These are phyloP conservation scores for Rhynchospora pubera DNA, from an alignment of 176 grass and related monocot genomes.

Conservation along the genomic window DNA sequence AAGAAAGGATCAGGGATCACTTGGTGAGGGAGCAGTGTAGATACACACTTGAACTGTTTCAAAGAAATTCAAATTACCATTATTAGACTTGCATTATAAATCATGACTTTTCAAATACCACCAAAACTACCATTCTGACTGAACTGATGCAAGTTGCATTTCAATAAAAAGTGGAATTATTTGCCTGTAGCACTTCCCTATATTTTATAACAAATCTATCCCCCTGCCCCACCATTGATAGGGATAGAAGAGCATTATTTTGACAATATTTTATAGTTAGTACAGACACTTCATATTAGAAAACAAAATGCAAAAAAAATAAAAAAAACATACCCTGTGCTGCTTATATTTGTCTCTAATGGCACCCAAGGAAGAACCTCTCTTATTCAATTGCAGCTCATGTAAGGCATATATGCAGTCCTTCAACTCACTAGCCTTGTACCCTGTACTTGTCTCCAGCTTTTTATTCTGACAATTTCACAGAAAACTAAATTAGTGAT, in stretches of 20 bases:
- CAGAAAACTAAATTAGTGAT: not conserved
- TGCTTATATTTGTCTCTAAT: conserved; percentile 88
- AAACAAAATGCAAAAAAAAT: conserved; percentile 8
- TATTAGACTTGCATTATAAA: conserved; percentile 3
- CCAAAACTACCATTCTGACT: not conserved
- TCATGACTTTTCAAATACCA: not conserved
- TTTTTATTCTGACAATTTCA: conserved; percentile 41
- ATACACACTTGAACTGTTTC: conserved; percentile 70
- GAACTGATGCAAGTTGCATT: not conserved
- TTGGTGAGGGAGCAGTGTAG: conserved; percentile 39
- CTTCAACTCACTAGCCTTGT: conserved; percentile 66
- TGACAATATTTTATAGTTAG: not conserved
- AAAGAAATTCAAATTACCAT: conserved; percentile 27
- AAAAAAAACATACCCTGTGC: conserved; percentile 49
- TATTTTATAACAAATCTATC: not conserved
- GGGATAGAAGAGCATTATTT: not conserved
- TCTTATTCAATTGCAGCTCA: conserved; percentile 72
- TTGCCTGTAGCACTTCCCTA: not conserved
- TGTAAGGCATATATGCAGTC: conserved; percentile 53
- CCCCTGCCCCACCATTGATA: not conserved
- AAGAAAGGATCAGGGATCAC: conserved; percentile 35
- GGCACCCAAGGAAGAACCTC: conserved; percentile 30
- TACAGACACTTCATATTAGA: not conserved
- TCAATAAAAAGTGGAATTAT: not conserved
- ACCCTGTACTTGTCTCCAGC: conserved; percentile 52